phyloP scores from a whole-genome alignment of 345 rosid genomes.

The Linum tenue region DNA sequence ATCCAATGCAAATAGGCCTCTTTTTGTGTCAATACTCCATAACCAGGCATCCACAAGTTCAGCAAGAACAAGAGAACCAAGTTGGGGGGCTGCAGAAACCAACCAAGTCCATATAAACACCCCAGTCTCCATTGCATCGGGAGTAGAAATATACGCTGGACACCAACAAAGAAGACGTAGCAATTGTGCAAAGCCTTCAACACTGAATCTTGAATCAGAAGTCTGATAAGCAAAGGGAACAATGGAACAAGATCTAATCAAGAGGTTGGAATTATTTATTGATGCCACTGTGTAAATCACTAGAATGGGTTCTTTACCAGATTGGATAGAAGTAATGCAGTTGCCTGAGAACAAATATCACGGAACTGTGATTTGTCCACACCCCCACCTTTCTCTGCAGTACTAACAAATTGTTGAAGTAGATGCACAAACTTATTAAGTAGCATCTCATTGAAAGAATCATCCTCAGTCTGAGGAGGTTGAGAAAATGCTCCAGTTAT shows the following conservation, averaged over 20 bases:
- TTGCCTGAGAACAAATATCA: conserved; percentile 88
- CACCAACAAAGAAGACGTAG: conserved; percentile 98
- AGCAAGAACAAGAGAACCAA: conserved; percentile 87
- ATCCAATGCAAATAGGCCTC: conserved; percentile 95
- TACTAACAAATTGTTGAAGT: conserved; percentile 86
- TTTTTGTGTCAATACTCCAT: conserved; percentile 96
- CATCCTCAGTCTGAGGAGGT: conserved; percentile 56
- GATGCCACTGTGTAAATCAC: background rate
- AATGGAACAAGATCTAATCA: conserved; percentile 12
- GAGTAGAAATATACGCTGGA: conserved; percentile 93
- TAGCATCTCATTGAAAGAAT: conserved; percentile 81
- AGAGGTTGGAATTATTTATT: conserved; percentile 5
- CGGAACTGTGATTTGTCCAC: conserved; percentile 84
- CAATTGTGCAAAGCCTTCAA: conserved; percentile 89
- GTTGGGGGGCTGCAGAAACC: conserved; percentile 94
- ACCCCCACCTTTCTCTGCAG: conserved; percentile 83
- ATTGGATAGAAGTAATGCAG: conserved; percentile 87
- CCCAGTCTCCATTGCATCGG: conserved; percentile 96
- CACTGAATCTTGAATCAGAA: conserved; percentile 60
- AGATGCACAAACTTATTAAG: conserved; percentile 74
- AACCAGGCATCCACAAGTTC: conserved; percentile 99
- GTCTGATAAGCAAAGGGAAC: conserved; percentile 35
- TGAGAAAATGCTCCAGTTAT: conserved; percentile 88
- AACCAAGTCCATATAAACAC: conserved; percentile 98
- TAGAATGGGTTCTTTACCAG: conserved; percentile 45